phyloP scores from a whole-genome alignment of 208 protist genomes.

The Leishmania major region DNA sequence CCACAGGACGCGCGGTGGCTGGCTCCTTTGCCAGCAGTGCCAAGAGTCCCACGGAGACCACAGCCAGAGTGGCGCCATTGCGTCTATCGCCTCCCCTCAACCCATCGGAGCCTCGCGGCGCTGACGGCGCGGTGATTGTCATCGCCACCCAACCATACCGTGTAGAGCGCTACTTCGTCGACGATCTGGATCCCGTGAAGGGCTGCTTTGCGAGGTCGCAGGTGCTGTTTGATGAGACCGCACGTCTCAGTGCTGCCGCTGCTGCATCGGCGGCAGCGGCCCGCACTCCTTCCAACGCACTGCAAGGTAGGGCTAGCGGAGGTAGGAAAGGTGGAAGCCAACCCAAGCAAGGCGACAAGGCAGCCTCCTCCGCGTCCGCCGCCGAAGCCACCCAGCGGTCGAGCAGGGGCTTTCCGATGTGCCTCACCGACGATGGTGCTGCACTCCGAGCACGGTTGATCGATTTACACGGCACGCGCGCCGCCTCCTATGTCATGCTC shows the following conservation, averaged over 20 bases:
- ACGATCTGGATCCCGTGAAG: conserved; percentile 62
- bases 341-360: neutral
- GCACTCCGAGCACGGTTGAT: conserved; percentile 29
- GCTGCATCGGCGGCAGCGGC: conserved; percentile 6
- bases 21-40: neutral
- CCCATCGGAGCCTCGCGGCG: neutral
- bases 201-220: conserved; percentile 29
- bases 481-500: conserved; percentile 25
- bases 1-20: neutral
- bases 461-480: conserved; percentile 19
- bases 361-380: neutral
- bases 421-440: conserved; percentile 32
- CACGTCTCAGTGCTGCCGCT: conserved; percentile 9
- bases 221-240: conserved; percentile 27
- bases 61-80: neutral
- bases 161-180: conserved; percentile 76
- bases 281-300: neutral
- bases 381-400: neutral
- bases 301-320: neutral
- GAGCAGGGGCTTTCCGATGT: conserved; percentile 12
- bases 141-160: conserved; percentile 29
- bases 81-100: neutral
- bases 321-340: neutral
- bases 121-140: conserved; percentile 3
- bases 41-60: neutral